phyloP scores from a whole-genome alignment of 2,329 filamentous ascomycete species.

The Ascochyta clinopodiicola region DNA sequence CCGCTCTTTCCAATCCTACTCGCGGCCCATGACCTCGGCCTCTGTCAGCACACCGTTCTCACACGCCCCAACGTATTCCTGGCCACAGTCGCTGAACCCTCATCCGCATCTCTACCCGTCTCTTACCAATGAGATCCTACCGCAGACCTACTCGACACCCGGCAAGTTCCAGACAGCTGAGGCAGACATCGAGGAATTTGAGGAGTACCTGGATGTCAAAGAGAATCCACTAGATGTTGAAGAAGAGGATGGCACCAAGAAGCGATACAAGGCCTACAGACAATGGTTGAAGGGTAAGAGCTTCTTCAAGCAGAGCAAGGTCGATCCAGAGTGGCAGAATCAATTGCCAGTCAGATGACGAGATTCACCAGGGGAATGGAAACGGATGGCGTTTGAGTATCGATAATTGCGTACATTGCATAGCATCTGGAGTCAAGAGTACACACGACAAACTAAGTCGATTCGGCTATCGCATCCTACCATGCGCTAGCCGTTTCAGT shows the following conservation, averaged over 20 bases:
- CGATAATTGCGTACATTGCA: neutral
- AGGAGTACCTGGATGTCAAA: constrained; percentile 75
- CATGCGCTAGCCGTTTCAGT: constrained; percentile 24
- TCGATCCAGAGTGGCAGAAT: constrained; percentile 57
- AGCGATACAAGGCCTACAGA: constrained; percentile 93
- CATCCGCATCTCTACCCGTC: constrained; percentile 26
- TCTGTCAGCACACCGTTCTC: constrained; percentile 43
- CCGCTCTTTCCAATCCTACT: constrained; percentile 32
- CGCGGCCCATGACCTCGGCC: constrained; percentile 36
- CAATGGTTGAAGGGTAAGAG: constrained; percentile 97
- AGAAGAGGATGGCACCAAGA: constrained; percentile 86
- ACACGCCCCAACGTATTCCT: constrained; percentile 36
- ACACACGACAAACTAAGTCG: neutral
- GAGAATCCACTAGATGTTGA: constrained; percentile 88
- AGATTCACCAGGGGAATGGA: no score
- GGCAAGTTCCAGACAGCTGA: constrained; percentile 60
- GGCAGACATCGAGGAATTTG: constrained; percentile 75
- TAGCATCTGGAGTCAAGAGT: neutral
- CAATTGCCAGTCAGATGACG: constrained; percentile 41
- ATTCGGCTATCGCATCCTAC: neutral
- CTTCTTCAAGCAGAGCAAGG: constrained; percentile 83
- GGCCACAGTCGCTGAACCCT: constrained; percentile 25
- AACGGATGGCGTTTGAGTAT: neutral
- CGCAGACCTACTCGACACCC: constrained; percentile 14
- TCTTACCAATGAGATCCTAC: constrained; percentile 7